phyloP scores from a whole-genome alignment of 768 basidiomycete genomes.

The Dentipellis fragilis region DNA sequence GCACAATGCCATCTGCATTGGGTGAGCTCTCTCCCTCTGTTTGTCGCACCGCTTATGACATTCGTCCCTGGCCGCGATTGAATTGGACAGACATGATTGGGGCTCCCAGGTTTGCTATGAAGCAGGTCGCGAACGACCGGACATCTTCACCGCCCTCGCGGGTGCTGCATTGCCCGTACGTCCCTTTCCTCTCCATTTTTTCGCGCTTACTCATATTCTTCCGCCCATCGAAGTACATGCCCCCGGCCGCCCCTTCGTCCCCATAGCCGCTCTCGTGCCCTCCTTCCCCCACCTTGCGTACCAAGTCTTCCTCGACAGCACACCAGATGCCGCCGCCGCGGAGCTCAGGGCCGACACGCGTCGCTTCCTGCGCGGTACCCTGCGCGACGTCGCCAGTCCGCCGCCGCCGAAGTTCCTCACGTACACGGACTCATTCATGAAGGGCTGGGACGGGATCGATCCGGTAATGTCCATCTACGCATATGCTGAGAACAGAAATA shows the following conservation, averaged over 20 bases:
- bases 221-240: constrained; percentile 46
- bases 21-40: constrained; percentile 28
- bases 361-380: constrained; percentile 45
- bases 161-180: constrained; percentile 54
- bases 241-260: constrained; percentile 36
- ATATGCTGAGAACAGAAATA: constrained; percentile 8
- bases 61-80: not conserved
- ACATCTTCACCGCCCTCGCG: constrained; percentile 48
- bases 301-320: constrained; percentile 42
- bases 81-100: constrained; percentile 57
- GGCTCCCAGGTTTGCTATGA: constrained; percentile 60
- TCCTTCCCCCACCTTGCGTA: constrained; percentile 48
- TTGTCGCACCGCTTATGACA: not conserved
- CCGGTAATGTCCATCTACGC: too few species aligned
- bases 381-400: constrained; percentile 42
- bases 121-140: constrained; percentile 57
- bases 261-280: constrained; percentile 30
- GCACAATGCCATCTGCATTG: constrained; percentile 45
- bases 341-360: constrained; percentile 51
- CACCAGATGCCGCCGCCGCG: constrained; percentile 33
- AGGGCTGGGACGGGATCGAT: constrained; percentile 36
- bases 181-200: not conserved
- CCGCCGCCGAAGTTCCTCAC: constrained; percentile 47
- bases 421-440: constrained; percentile 38
- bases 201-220: not conserved